phyloP scores from a whole-genome alignment of 1,284 basidiomycete genomes.

The Peniophora sp. region DNA sequence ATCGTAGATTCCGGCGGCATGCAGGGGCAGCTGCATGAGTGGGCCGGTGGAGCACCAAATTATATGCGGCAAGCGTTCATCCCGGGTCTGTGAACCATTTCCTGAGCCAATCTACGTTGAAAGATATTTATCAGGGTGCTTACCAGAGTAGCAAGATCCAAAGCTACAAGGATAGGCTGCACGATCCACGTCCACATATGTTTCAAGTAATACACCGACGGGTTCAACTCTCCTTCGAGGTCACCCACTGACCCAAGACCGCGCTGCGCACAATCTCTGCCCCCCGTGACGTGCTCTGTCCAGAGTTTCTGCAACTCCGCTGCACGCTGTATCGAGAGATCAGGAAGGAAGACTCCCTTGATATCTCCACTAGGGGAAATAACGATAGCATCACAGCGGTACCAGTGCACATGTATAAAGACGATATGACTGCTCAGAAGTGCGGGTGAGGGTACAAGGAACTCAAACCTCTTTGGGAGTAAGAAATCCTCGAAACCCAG shows the following conservation, averaged over 20 bases:
- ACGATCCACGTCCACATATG: background rate
- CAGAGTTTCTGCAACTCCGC: background rate
- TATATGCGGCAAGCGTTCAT: conserved; percentile 7
- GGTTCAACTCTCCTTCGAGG: background rate
- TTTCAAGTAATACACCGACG: background rate
- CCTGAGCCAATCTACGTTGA: background rate
- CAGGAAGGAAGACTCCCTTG: background rate
- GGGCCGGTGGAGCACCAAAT: conserved; percentile 17
- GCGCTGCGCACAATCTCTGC: background rate
- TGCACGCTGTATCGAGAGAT: background rate
- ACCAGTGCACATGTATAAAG: background rate
- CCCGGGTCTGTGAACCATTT: background rate
- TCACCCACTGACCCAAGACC: background rate
- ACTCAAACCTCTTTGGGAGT: background rate
- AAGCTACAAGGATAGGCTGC: background rate
- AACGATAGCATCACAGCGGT: background rate
- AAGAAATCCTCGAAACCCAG: background rate
- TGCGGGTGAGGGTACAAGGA: background rate
- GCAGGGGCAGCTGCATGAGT: conserved; percentile 15
- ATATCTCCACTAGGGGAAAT: background rate
- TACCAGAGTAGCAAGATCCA: background rate
- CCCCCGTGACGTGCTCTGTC: background rate
- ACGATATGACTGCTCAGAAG: background rate
- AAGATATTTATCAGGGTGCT: background rate
- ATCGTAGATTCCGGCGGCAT: conserved; percentile 14